Conservation (phyloP, 2,329 filamentous ascomycete genomes). For the Fusarium anthophilum region DNA sequence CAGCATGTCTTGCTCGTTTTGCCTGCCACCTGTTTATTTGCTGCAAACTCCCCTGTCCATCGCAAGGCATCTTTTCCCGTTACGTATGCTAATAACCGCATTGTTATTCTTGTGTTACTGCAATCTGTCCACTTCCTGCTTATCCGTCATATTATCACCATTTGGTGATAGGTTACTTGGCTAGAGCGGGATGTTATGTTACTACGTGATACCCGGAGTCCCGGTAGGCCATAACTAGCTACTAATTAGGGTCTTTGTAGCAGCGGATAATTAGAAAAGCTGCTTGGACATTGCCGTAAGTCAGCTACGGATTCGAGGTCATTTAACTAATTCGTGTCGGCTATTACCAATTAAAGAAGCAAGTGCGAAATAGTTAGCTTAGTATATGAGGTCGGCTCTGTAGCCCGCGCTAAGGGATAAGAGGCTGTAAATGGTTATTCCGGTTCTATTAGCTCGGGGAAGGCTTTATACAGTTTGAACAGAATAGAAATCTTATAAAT, state of each 20-base stretch:
- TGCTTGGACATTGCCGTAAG: neutral
- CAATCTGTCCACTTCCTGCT: neutral
- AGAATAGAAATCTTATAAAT: neutral
- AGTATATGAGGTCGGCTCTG: neutral
- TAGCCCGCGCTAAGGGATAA: neutral
- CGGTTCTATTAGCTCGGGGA: neutral
- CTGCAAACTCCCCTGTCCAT: too few relatives aligned
- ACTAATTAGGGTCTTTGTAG: neutral
- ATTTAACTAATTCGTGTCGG: too few relatives aligned
- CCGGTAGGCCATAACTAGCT: neutral
- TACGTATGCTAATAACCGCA: neutral
- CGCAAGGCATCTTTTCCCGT: neutral
- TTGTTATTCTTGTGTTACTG: neutral
- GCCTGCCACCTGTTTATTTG: too few relatives aligned
- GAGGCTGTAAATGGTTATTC: fast-evolving
- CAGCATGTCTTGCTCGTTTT: neutral
- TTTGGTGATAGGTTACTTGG: neutral
- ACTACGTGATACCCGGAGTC: neutral
- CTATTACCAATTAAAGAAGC: neutral
- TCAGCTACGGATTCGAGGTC: too few relatives aligned
- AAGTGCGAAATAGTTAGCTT: neutral
- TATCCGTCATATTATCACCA: neutral
- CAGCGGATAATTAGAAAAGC: neutral
- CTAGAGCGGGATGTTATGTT: neutral
- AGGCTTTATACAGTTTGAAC: neutral